Base-by-base conservation (phyloP, 2,329 filamentous ascomycete species). In the Penicillium palitans region DNA sequence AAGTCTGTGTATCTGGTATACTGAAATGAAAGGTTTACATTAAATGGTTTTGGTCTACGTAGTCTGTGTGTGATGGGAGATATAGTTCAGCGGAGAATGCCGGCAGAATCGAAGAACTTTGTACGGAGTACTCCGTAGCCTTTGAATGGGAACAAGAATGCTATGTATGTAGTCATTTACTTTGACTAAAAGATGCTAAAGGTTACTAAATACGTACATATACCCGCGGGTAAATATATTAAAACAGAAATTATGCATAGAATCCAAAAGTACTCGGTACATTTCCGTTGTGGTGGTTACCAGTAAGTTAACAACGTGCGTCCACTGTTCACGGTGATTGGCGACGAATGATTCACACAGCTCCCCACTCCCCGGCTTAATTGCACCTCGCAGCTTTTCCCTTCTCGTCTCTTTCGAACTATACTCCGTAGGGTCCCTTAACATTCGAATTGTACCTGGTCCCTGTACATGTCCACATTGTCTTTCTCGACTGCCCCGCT, bases 311-410 rank as follows among this genome's bases (percentile, higher is more conserved):
- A 29, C 40, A 66, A 66, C 65, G 65, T 67, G 65, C 61, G 57
- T 57, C 39, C 40, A 47, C 50, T 52, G 56, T 51, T 61, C 53
- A 37, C 57, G 53, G 57, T 67, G 64, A 67, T 67, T 66, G 65
- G 65, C 59, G 57, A 53, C 47, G 19, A 24, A 44, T 55, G 42
- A 52, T 46, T 52, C 55, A 35, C 46, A 9, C 33, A 67, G 64
- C 59, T 62, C 65, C 53, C 62, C 65, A 64, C 64, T 61, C 47
- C 35, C n/a, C 47, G 52, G 51, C 57, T 65, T 55, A 49, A 47
- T 27, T 37, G 51, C 40, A 60, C 59, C 57, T 62, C 52, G 33
- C 29, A 58, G 47, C 50, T 58, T 48, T 39, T 50, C 48, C 61
- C 24, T 55, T 52, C 48, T 52, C 55, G 19, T 21, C 19, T 21